A percentile compares a stretch with the other conserved stretches of the same genome.
Evolutionary conservation across 768 basidiomycete genomes (phyloP).

Genomic region (Paxillus rubicundulus): DNA sequence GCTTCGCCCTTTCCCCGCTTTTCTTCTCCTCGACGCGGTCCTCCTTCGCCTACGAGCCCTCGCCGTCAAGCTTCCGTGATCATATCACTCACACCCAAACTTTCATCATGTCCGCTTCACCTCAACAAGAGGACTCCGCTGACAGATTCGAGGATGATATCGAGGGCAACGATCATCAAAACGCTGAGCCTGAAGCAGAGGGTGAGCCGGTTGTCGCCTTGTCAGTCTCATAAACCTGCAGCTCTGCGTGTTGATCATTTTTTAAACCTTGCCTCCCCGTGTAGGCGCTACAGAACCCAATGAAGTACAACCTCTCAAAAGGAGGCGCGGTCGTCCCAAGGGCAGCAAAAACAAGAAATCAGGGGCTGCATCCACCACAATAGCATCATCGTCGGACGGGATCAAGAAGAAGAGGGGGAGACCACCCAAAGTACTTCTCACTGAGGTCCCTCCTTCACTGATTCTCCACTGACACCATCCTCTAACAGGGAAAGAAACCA

Average conservation of each 20-base stretch:
- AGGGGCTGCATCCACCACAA: constrained; percentile 32
- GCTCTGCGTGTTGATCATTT: constrained; percentile 14
- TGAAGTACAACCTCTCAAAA: constrained; percentile 50
- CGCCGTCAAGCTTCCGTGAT: constrained; percentile 25
- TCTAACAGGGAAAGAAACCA: constrained; percentile 32
- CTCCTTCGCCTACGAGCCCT: constrained; percentile 20
- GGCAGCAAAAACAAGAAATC: constrained; percentile 78
- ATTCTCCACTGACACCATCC: constrained; percentile 18
- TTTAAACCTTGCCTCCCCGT: constrained; percentile 19
- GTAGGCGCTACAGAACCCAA: constrained; percentile 41
- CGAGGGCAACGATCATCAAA: constrained; percentile 47
- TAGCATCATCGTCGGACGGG: constrained; percentile 26
- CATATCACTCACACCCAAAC: constrained; percentile 12
- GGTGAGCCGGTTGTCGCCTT: constrained; percentile 20
- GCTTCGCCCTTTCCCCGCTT: constrained; percentile 64
- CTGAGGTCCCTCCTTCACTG: constrained; percentile 12
- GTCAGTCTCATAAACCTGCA: constrained; percentile 10
- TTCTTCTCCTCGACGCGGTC: constrained; percentile 58
- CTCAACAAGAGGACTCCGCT: constrained; percentile 49
- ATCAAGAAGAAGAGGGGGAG: constrained; percentile 48
- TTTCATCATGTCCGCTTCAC: constrained; percentile 60
- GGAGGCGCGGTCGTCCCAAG: constrained; percentile 85
- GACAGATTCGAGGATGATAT: constrained; percentile 64
- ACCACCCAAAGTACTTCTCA: constrained; percentile 46
- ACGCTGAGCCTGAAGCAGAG: constrained; percentile 27